Evolutionary conservation across 2,329 filamentous ascomycete species (phyloP).

Genomic region (Parasarocladium wereldwijsianum): DNA sequence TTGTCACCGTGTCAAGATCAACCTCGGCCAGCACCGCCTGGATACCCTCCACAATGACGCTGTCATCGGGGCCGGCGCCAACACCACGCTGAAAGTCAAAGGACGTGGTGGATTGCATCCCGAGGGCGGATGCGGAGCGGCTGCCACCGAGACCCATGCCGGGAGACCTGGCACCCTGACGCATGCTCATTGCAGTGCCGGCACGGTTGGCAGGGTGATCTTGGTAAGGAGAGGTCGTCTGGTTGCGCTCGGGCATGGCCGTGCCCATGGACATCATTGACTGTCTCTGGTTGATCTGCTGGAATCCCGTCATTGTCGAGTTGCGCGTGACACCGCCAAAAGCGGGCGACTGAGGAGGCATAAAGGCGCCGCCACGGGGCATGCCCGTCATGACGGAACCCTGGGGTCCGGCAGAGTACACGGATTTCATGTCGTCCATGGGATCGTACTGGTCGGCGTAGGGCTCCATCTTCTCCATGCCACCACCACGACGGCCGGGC

Average conservation of each 20-base stretch:
- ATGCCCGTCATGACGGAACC: conserved; percentile 82
- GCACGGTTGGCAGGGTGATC: conserved; percentile 35
- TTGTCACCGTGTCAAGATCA: conserved; percentile 91
- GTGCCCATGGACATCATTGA: conserved; percentile 55
- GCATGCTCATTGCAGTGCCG: conserved; percentile 46
- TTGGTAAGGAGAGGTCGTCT: conserved; percentile 42
- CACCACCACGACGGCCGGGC: conserved; percentile 71
- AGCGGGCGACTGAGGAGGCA: conserved; percentile 71
- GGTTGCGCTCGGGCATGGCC: conserved; percentile 26
- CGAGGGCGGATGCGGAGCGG: conserved; percentile 29
- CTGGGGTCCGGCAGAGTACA: conserved; percentile 83
- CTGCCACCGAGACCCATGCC: conserved; percentile 27
- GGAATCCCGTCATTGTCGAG: conserved; percentile 30
- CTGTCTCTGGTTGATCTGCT: conserved; percentile 48
- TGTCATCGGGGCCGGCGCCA: conserved; percentile 58
- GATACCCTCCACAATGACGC: conserved; percentile 70
- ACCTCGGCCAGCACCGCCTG: conserved; percentile 72
- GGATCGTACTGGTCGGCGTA: conserved; percentile 60
- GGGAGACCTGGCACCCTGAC: conserved; percentile 32
- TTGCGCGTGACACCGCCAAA: conserved; percentile 40
- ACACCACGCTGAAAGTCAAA: conserved; percentile 48
- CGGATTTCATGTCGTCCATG: conserved; percentile 94
- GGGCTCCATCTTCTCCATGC: conserved; percentile 46
- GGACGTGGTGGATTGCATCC: conserved; percentile 33
- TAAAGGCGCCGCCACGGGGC: conserved; percentile 55